A percentile compares a stretch with the other conserved stretches of the same genome.
These are phyloP conservation scores for Calonectria montana DNA, from an alignment of 2,329 filamentous ascomycete species.

Conservation along the genomic window DNA sequence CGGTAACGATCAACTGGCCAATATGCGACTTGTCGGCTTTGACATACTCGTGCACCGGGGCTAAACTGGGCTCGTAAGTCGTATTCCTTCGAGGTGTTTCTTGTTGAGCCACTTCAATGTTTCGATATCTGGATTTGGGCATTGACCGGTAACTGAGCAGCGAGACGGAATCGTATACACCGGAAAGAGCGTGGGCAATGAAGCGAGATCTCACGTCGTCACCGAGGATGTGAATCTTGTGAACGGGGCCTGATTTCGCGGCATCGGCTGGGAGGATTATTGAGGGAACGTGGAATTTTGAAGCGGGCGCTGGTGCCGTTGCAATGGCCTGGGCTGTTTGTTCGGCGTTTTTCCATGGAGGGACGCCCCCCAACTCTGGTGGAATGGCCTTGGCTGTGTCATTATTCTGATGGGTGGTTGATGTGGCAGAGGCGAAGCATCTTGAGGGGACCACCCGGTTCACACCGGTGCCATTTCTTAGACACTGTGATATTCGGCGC, in stretches of 20 bases:
- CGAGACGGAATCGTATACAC: constrained; percentile 55
- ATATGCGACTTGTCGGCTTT: constrained; percentile 64
- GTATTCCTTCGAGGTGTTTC: constrained; percentile 31
- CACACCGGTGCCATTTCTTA: constrained; percentile 50
- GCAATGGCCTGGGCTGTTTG: constrained; percentile 22
- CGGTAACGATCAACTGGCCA: constrained; percentile 77
- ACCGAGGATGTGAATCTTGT: constrained; percentile 56
- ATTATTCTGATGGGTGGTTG: constrained; percentile 34
- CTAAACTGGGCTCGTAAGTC: constrained; percentile 37
- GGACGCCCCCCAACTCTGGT: constrained; percentile 30
- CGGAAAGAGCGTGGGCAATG: constrained; percentile 54
- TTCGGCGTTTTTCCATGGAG: constrained; percentile 35
- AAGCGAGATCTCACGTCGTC: constrained; percentile 55
- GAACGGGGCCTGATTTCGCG: constrained; percentile 46
- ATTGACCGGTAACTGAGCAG: constrained; percentile 44
- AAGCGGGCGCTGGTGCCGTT: constrained; percentile 28
- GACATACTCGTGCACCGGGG: constrained; percentile 20
- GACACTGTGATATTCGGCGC: constrained; percentile 51
- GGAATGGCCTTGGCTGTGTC: constrained; percentile 36
- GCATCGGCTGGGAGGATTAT: constrained; percentile 49
- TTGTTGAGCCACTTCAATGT: constrained; percentile 41
- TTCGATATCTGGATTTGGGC: constrained; percentile 45
- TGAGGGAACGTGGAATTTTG: constrained; percentile 50
- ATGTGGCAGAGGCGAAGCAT: constrained; percentile 45
- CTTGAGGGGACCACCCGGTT: constrained; percentile 52